Evolutionary conservation across 345 rosid genomes (phyloP).

Genomic region (Gossypium ekmanianum): DNA sequence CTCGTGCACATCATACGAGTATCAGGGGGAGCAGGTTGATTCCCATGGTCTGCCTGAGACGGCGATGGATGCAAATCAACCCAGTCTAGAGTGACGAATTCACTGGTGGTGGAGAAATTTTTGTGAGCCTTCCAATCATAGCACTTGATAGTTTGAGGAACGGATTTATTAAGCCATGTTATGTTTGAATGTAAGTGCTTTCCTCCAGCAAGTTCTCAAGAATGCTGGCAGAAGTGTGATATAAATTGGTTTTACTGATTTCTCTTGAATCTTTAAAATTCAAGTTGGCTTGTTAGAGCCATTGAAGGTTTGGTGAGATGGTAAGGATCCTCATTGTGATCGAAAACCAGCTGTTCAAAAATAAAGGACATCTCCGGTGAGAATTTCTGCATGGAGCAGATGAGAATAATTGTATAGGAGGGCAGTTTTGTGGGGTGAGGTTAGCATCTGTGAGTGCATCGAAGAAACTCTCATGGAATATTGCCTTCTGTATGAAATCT

Average conservation of each 20-base stretch:
- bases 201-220: background rate
- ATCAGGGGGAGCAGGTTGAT: conserved; percentile 21
- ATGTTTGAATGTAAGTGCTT: background rate
- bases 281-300: background rate
- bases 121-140: background rate
- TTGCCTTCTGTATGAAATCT: background rate
- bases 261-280: conserved; percentile 1
- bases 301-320: background rate
- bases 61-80: conserved; percentile 15
- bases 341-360: background rate
- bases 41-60: conserved; percentile 12
- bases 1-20: conserved; percentile 36
- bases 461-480: conserved; percentile 5
- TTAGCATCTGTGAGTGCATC: conserved; percentile 10
- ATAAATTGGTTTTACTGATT: background rate
- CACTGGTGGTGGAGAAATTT: background rate
- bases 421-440: background rate
- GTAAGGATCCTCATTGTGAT: background rate
- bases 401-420: background rate
- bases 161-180: background rate
- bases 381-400: background rate
- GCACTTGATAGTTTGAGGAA: background rate
- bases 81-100: conserved; percentile 17
- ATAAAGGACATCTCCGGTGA: conserved; percentile 8
- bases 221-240: conserved; percentile 3